Conservation (phyloP, 352 stramenopile genomes). For the Phytophthora aleatoria region DNA sequence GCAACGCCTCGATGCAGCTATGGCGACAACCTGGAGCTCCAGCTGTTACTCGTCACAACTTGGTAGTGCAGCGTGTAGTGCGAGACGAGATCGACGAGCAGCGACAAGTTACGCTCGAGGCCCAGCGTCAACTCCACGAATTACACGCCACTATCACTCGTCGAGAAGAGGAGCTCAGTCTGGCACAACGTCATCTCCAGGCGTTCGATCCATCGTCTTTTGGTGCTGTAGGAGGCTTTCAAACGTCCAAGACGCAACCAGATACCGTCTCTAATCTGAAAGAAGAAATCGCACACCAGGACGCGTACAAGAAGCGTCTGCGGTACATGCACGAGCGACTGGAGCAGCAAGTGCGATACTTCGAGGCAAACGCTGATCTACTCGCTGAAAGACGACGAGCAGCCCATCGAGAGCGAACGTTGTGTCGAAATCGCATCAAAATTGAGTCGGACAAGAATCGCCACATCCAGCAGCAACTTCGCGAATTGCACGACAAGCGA, state of each 20-base stretch:
- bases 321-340: slow-evolving; percentile 52
- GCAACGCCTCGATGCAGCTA: slow-evolving; percentile 16
- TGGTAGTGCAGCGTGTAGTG: slow-evolving; percentile 46
- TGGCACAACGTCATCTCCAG: slow-evolving; percentile 44
- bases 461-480: slow-evolving; percentile 31
- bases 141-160: slow-evolving; percentile 36
- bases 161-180: slow-evolving; percentile 45
- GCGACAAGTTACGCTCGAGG: slow-evolving; percentile 46
- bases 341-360: slow-evolving; percentile 38
- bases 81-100: slow-evolving; percentile 66
- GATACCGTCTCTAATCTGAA: slow-evolving; percentile 31
- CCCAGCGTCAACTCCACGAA: slow-evolving; percentile 51
- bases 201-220: slow-evolving; percentile 25
- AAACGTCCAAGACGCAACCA: slow-evolving; percentile 9
- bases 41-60: slow-evolving; percentile 13
- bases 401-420: slow-evolving; percentile 30
- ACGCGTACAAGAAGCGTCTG: slow-evolving; percentile 65
- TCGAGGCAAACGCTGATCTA: slow-evolving; percentile 44
- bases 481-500: slow-evolving; percentile 31
- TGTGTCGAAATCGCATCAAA: slow-evolving; percentile 45
- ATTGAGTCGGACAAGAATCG: slow-evolving; percentile 45
- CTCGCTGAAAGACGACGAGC: slow-evolving; percentile 32
- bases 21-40: slow-evolving; percentile 26
- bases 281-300: slow-evolving; percentile 49
- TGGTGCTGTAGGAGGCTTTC: background rate